These are phyloP conservation scores for Suhomyces sp. DNA, from an alignment of 805 yeast genomes.

Conservation along the genomic window DNA sequence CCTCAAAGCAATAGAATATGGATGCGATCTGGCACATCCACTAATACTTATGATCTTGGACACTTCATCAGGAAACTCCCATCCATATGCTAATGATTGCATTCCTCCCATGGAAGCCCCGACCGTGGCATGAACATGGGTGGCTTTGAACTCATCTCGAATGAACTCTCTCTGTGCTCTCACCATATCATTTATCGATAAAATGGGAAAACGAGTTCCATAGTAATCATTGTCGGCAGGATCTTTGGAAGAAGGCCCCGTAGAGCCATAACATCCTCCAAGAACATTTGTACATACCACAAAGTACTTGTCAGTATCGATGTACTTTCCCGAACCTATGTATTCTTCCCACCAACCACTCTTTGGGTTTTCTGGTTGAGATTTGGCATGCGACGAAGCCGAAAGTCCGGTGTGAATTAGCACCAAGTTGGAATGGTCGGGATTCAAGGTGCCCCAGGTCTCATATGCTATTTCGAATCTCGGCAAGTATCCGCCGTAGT, in stretches of 20 bases:
- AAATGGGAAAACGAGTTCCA: conserved; percentile 84
- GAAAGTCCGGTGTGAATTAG: conserved; percentile 87
- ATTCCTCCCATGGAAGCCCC: conserved; percentile 99
- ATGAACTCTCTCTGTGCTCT: conserved; percentile 79
- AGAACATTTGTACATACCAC: conserved; percentile 87
- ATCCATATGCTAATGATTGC: conserved; percentile 88
- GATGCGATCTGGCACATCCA: conserved; percentile 93
- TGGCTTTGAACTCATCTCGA: conserved; percentile 57
- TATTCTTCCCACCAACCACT: conserved; percentile 97
- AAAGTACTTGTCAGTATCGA: conserved; percentile 80
- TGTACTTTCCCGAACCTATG: conserved; percentile 76
- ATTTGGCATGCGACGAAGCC: conserved; percentile 90
- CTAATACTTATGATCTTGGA: conserved; percentile 74
- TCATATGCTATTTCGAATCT: conserved; percentile 85
- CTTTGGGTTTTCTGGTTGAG: conserved; percentile 63
- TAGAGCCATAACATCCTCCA: conserved; percentile 94
- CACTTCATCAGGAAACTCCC: conserved; percentile 77
- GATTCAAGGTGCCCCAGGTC: conserved; percentile 79
- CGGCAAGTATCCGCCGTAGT: conserved; percentile 77
- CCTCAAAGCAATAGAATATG: conserved; percentile 89
- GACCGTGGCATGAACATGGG: conserved; percentile 69
- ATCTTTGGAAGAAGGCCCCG: conserved; percentile 83
- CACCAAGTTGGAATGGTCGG: conserved; percentile 64
- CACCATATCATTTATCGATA: conserved; percentile 87
- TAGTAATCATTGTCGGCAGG: conserved; percentile 66